These are phyloP conservation scores for Fomitopsis pulvina DNA, from an alignment of 768 basidiomycete genomes.

Conservation along the genomic window DNA sequence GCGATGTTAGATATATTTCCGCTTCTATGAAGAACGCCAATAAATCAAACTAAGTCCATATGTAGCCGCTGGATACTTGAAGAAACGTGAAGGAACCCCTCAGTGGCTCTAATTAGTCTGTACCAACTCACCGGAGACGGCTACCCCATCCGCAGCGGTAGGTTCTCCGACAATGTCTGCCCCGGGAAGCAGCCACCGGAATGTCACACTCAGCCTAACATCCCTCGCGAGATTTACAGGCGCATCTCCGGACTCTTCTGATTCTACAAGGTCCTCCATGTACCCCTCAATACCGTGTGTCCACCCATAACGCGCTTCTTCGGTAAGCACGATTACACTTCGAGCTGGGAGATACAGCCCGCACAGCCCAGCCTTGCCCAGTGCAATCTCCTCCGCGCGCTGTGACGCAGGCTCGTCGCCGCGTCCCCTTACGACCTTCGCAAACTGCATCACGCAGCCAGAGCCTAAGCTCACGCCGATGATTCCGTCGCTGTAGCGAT, in stretches of 20 bases:
- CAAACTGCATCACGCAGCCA: slow-evolving; percentile 77
- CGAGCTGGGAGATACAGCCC: slow-evolving; percentile 71
- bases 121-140: too few species aligned
- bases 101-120: too few species aligned
- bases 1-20: too few species aligned
- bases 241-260: slow-evolving; percentile 7
- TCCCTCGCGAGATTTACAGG: slow-evolving; percentile 41
- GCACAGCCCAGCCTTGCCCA: slow-evolving; percentile 15
- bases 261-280: slow-evolving; percentile 52
- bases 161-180: slow-evolving; percentile 78
- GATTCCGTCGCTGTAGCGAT: slow-evolving; percentile 85
- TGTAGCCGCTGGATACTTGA: too few species aligned
- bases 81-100: too few species aligned
- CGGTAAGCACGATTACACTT: slow-evolving; percentile 71
- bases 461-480: slow-evolving; percentile 80
- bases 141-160: too few species aligned
- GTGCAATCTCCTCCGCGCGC: slow-evolving; percentile 1
- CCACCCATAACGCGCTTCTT: slow-evolving; percentile 82
- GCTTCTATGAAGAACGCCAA: too few species aligned
- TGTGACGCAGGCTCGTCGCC: slow-evolving; percentile 3
- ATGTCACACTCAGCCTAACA: slow-evolving; percentile 72
- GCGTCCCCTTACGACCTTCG: slow-evolving; percentile 14
- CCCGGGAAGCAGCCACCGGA: slow-evolving; percentile 80
- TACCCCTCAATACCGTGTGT: slow-evolving; percentile 78
- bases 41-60: too few species aligned